phyloP scores from a whole-genome alignment of 106 monocot genomes.

The Dendrobium chrysotoxum region DNA sequence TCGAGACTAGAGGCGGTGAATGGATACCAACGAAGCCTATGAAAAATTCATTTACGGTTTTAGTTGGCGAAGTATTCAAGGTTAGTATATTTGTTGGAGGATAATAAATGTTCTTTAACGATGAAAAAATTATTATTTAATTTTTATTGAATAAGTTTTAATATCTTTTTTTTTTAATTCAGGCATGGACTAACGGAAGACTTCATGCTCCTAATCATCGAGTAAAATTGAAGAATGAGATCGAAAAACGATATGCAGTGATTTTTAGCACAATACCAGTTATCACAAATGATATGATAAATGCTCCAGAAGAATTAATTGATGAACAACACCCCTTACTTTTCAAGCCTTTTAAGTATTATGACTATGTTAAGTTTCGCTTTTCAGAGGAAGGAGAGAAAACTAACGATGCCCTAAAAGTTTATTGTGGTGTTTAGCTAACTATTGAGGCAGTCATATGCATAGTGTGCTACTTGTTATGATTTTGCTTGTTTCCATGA shows the following conservation, averaged over 20 bases:
- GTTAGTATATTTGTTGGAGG: not conserved
- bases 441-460: too few species aligned
- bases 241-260: conserved; percentile 4
- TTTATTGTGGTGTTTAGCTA: conserved; percentile 8
- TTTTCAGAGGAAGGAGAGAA: not conserved
- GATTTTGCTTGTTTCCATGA: too few species aligned
- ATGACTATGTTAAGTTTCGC: conserved; percentile 7
- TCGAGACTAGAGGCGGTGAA: not conserved
- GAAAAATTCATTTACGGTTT: not conserved
- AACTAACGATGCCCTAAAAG: not conserved
- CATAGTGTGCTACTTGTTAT: too few species aligned
- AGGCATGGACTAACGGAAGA: conserved; percentile 37
- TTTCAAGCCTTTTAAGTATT: conserved; percentile 14
- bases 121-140: too few species aligned
- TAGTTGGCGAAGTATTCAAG: conserved; percentile 1
- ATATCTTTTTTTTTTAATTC: not conserved
- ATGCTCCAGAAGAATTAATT: conserved; percentile 19
- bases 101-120: too few species aligned
- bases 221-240: not conserved
- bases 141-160: too few species aligned
- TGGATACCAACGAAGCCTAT: not conserved
- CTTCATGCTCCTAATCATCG: conserved; percentile 6
- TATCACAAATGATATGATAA: not conserved
- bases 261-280: not conserved
- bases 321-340: conserved; percentile 13